phyloP scores from a whole-genome alignment of 179 eudicot species.

The Beta corolliflora region DNA sequence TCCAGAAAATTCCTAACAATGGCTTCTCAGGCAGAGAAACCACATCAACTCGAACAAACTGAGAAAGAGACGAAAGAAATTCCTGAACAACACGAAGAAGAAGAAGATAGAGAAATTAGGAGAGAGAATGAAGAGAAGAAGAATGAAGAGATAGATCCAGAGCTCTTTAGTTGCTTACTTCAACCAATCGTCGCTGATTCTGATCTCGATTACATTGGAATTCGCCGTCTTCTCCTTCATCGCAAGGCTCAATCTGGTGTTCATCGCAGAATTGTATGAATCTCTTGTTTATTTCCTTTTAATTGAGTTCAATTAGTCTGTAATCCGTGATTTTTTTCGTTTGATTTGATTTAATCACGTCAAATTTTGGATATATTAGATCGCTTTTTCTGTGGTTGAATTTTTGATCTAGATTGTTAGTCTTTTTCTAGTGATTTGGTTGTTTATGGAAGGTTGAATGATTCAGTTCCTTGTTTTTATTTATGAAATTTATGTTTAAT shows the following conservation, averaged over 20 bases:
- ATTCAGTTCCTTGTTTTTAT: no score
- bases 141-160: slow-evolving; percentile 52
- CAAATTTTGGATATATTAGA: slow-evolving; percentile 6
- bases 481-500: background rate
- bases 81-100: slow-evolving; percentile 7
- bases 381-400: background rate
- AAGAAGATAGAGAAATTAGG: slow-evolving; percentile 1
- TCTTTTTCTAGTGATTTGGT: no score
- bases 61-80: slow-evolving; percentile 12
- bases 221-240: slow-evolving; percentile 75
- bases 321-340: slow-evolving; percentile 2
- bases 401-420: no score
- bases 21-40: slow-evolving; percentile 19
- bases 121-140: slow-evolving; percentile 16
- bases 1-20: slow-evolving; percentile 17
- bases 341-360: slow-evolving; percentile 2
- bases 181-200: slow-evolving; percentile 68
- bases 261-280: slow-evolving; percentile 59
- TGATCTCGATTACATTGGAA: slow-evolving; percentile 69
- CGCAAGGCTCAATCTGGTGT: slow-evolving; percentile 68
- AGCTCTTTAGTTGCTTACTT: slow-evolving; percentile 67
- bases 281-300: background rate
- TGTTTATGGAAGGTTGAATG: no score
- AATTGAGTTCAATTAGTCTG: background rate
- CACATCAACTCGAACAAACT: slow-evolving; percentile 14